Conservation (phyloP, 1,284 basidiomycete genomes). For the Apiotrichum veenhuisii region DNA sequence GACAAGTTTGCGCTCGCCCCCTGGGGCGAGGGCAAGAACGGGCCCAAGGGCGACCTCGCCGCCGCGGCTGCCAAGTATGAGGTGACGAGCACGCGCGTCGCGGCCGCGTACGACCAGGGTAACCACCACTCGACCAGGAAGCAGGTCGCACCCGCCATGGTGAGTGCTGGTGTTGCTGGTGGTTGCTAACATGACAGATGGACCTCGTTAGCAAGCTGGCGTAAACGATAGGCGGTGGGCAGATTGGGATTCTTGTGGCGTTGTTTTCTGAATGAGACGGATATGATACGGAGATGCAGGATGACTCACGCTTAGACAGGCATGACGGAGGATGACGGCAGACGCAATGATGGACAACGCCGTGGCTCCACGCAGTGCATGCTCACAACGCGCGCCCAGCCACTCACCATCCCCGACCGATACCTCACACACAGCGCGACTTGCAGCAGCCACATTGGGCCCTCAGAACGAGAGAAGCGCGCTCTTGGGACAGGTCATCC, state of each 20-base stretch:
- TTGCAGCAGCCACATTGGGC: too few species aligned
- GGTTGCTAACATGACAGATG: neutral
- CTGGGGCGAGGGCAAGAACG: constrained; percentile 29
- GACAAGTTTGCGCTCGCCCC: constrained; percentile 56
- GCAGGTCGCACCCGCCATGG: constrained; percentile 64
- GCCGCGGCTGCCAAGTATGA: constrained; percentile 14
- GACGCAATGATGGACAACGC: too few species aligned
- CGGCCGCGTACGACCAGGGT: constrained; percentile 67
- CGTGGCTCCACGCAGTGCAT: too few species aligned
- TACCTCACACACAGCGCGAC: too few species aligned
- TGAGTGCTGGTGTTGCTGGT: neutral
- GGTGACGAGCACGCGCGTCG: constrained; percentile 23
- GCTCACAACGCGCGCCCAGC: too few species aligned
- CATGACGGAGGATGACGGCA: too few species aligned
- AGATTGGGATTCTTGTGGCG: neutral
- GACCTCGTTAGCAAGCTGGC: neutral
- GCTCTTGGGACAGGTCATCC: too few species aligned
- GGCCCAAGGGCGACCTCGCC: constrained; percentile 31
- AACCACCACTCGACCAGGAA: constrained; percentile 74
- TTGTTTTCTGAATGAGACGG: neutral
- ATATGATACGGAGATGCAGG: too few species aligned
- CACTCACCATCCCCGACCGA: too few species aligned
- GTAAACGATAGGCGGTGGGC: neutral
- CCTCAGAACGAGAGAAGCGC: too few species aligned
- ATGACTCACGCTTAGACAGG: too few species aligned